These are phyloP conservation scores for Agaricales sp. DNA, from an alignment of 1,284 basidiomycete species.

Conservation along the genomic window DNA sequence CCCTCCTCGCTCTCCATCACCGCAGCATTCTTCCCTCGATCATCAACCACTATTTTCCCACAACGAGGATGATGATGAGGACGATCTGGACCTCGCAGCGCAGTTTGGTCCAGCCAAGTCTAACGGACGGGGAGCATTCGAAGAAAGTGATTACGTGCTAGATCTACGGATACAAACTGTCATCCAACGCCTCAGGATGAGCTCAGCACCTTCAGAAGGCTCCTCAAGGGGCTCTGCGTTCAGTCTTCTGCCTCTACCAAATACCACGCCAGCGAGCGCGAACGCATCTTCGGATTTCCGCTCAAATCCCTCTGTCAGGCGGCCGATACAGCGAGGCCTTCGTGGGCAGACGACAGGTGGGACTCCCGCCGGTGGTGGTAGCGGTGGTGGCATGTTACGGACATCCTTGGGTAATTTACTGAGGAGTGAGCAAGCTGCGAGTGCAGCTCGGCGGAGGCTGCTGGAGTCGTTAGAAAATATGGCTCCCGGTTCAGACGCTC, in stretches of 20 bases:
- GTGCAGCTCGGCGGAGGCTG: neutral
- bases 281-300: neutral
- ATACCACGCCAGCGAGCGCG: neutral
- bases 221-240: neutral
- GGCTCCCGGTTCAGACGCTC: too few relatives aligned
- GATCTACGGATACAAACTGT: neutral
- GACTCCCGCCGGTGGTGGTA: neutral
- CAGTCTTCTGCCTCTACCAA: neutral
- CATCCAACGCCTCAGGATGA: neutral
- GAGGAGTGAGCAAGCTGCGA: neutral
- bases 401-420: neutral
- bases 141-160: neutral
- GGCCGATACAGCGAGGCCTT: neutral
- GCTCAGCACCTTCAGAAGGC: neutral
- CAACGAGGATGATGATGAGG: neutral
- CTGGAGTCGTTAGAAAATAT: neutral
- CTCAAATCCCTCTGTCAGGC: neutral
- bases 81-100: neutral
- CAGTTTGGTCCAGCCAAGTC: neutral
- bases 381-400: neutral
- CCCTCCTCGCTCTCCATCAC: slow-evolving; percentile 9
- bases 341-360: neutral
- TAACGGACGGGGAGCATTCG: neutral
- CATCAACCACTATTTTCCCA: neutral
- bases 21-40: neutral